Evolutionary conservation across 1,139 yeast species (phyloP).

Genomic region (Kodamaea sp.): DNA sequence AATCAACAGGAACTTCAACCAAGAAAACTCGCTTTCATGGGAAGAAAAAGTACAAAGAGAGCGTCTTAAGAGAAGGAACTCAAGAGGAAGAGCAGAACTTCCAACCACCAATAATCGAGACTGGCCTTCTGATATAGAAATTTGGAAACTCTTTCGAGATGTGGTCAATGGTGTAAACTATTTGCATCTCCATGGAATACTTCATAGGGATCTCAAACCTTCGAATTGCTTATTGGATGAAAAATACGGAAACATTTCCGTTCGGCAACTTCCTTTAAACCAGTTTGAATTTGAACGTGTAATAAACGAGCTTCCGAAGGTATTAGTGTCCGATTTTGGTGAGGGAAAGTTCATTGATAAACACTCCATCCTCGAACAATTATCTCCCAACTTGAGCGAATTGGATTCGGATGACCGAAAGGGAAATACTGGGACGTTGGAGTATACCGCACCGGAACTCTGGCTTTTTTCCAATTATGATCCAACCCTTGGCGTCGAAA

Average conservation of each 20-base stretch:
- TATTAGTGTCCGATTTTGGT: conserved; percentile 86
- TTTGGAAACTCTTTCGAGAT: conserved; percentile 67
- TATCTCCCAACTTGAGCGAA: conserved; percentile 2
- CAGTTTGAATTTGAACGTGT: conserved; percentile 22
- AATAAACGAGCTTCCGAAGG: conserved; percentile 52
- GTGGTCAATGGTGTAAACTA: conserved; percentile 69
- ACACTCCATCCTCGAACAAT: conserved; percentile 17
- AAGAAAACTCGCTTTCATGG: conserved; percentile 24
- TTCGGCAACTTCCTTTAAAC: neutral
- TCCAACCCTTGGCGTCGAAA: conserved; percentile 17
- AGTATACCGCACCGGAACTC: conserved; percentile 84
- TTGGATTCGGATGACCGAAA: conserved; percentile 24
- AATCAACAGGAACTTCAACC: conserved; percentile 36
- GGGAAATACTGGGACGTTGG: conserved; percentile 86
- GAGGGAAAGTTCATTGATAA: conserved; percentile 75
- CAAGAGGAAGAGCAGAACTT: conserved; percentile 12
- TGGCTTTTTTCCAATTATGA: conserved; percentile 38
- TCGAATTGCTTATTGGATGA: conserved; percentile 72
- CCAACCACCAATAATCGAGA: conserved; percentile 14
- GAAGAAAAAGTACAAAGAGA: conserved; percentile 31
- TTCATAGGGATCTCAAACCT: conserved; percentile 87
- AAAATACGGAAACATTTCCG: conserved; percentile 20
- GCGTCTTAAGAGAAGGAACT: conserved; percentile 22
- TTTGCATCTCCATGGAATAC: conserved; percentile 70
- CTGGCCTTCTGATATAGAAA: conserved; percentile 40